A percentile compares a stretch with the other conserved stretches of the same genome.
phyloP scores from a whole-genome alignment of 1,284 basidiomycete genomes.

The Cutaneotrichosporon cavernicola region DNA sequence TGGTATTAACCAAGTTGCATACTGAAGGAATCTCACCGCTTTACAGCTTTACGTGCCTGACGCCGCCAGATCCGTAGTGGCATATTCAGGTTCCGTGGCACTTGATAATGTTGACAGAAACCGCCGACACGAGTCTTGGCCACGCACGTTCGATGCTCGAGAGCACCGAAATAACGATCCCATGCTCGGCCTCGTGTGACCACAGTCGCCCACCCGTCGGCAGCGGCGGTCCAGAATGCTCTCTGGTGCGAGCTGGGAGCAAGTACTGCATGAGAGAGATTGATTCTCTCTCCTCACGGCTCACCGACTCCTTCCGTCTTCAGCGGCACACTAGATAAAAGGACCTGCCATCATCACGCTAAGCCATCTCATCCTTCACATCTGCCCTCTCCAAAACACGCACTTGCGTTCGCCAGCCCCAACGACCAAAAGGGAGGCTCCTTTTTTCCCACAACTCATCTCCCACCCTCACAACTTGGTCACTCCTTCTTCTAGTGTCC shows the following conservation, averaged over 20 bases:
- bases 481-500: not conserved
- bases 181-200: not conserved
- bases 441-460: not conserved
- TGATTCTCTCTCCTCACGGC: not conserved
- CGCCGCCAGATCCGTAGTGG: not conserved
- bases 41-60: not conserved
- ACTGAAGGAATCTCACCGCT: not conserved
- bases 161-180: constrained; percentile 1
- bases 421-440: not conserved
- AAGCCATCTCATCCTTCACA: not conserved
- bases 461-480: not conserved
- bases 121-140: not conserved
- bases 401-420: not conserved
- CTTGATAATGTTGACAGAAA: not conserved
- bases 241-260: not conserved
- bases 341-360: not conserved
- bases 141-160: not conserved
- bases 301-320: not conserved
- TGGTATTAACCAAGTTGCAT: too few relatives aligned
- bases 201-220: not conserved
- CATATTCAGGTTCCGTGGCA: not conserved
- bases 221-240: not conserved
- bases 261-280: not conserved
- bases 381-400: not conserved
- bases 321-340: not conserved